These are phyloP conservation scores for Taphrina communis DNA, from an alignment of 1,139 yeast species.

Conservation along the genomic window DNA sequence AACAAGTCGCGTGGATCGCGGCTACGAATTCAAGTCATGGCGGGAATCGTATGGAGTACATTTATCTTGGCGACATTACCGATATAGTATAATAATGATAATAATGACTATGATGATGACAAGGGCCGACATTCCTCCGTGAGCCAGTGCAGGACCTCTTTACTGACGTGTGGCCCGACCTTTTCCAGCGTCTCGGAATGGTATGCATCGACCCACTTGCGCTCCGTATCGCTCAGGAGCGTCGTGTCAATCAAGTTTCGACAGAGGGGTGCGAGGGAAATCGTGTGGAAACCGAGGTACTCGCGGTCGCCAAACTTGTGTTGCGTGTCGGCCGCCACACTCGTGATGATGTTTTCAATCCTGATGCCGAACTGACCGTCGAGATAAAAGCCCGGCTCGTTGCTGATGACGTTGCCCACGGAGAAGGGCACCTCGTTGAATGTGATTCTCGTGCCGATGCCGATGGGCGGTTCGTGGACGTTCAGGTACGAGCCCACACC, in stretches of 20 bases:
- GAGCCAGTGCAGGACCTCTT: slow-evolving; percentile 29
- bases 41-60: not conserved
- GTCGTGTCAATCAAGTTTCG: slow-evolving; percentile 64
- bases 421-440: slow-evolving; percentile 55
- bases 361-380: slow-evolving; percentile 93
- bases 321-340: slow-evolving; percentile 58
- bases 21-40: not conserved
- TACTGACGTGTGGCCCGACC: slow-evolving; percentile 52
- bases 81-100: no score
- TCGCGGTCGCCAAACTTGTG: slow-evolving; percentile 59
- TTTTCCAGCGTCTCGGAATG: slow-evolving; percentile 68
- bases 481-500: slow-evolving; percentile 93
- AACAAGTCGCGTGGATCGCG: not conserved
- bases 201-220: slow-evolving; percentile 69
- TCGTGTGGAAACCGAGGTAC: slow-evolving; percentile 78
- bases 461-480: slow-evolving; percentile 97
- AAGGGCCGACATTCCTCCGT: slow-evolving; percentile 32
- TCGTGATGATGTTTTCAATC: slow-evolving; percentile 79
- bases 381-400: slow-evolving; percentile 96
- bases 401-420: slow-evolving; percentile 81
- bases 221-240: slow-evolving; percentile 68
- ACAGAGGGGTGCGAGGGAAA: slow-evolving; percentile 82
- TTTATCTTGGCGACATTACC: no score
- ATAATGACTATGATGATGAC: not conserved
- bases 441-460: slow-evolving; percentile 68